Evolutionary conservation across 139 green algal species (phyloP).

Genomic region (Tetraselmis chui): DNA sequence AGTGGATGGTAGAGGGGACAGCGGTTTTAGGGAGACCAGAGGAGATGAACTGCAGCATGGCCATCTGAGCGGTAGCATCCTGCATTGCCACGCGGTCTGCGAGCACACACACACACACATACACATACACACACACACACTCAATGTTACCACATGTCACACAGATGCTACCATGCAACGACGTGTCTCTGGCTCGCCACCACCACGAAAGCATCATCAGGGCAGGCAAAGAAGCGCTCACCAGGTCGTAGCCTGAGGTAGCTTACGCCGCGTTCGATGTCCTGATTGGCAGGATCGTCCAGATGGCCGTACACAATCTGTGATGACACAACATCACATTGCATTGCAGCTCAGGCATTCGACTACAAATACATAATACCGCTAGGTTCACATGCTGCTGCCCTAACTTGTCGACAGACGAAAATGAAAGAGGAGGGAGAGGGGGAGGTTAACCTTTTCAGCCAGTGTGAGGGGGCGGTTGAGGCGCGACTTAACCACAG

Average conservation of each 20-base stretch:
- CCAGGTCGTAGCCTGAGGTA: constrained; percentile 84
- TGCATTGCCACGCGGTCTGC: constrained; percentile 95
- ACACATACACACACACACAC: too few species aligned
- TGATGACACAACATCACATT: background rate
- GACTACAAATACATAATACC: too few species aligned
- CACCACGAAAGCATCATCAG: too few species aligned
- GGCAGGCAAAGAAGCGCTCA: too few species aligned
- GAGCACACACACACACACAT: too few species aligned
- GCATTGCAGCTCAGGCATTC: background rate
- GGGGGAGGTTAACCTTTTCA: constrained; percentile 69
- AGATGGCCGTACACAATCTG: constrained; percentile 91
- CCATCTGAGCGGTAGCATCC: constrained; percentile 93
- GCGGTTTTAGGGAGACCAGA: constrained; percentile 81
- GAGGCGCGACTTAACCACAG: constrained; percentile 75
- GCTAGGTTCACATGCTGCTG: too few species aligned
- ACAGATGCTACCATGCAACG: too few species aligned
- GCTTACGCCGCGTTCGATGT: constrained; percentile 74
- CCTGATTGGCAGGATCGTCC: constrained; percentile 77
- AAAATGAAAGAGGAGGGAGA: background rate
- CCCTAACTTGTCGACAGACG: too few species aligned
- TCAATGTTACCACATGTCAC: too few species aligned
- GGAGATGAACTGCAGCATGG: constrained; percentile 95
- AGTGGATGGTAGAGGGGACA: constrained; percentile 92
- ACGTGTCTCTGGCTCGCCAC: too few species aligned
- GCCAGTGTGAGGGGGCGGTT: constrained; percentile 82